These are phyloP conservation scores for Pigoraptor vietnamica DNA, from an alignment of 78 protist species.

Conservation along the genomic window DNA sequence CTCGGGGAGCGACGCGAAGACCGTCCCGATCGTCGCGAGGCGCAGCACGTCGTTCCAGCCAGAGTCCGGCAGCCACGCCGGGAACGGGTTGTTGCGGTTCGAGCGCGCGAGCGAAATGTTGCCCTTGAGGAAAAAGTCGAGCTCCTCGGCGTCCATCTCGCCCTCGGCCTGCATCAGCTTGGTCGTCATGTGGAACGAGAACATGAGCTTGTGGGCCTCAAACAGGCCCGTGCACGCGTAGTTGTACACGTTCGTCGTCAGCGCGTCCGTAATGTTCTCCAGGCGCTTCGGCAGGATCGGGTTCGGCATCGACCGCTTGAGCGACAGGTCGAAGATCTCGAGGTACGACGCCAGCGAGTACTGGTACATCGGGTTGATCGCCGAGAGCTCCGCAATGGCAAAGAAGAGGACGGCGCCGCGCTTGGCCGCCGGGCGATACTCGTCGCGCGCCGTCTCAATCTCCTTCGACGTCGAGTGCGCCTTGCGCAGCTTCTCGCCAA, in stretches of 20 bases:
- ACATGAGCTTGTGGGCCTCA: constrained; percentile 76
- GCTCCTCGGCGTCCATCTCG: constrained; percentile 9
- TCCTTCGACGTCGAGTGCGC: constrained; percentile 51
- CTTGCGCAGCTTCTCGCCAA: constrained; percentile 55
- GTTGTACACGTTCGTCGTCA: constrained; percentile 63
- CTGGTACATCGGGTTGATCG: constrained; percentile 81
- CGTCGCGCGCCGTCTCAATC: constrained; percentile 45
- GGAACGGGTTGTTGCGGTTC: constrained; percentile 8
- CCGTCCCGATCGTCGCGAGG: constrained; percentile 23
- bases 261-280: constrained; percentile 51
- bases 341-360: constrained; percentile 73
- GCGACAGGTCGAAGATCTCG: constrained; percentile 63
- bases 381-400: constrained; percentile 47
- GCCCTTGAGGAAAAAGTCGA: constrained; percentile 86
- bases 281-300: constrained; percentile 46
- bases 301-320: constrained; percentile 20
- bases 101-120: constrained; percentile 43
- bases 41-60: constrained; percentile 72
- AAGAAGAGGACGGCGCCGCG: constrained; percentile 87
- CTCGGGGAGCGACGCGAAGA: not conserved
- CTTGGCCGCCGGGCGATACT: constrained; percentile 73
- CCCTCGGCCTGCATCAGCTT: constrained; percentile 51
- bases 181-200: constrained; percentile 68
- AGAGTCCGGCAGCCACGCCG: constrained; percentile 44
- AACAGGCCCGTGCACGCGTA: constrained; percentile 80